These are phyloP conservation scores for Plenodomus lindquistii DNA, from an alignment of 2,329 filamentous ascomycete species.

Conservation along the genomic window DNA sequence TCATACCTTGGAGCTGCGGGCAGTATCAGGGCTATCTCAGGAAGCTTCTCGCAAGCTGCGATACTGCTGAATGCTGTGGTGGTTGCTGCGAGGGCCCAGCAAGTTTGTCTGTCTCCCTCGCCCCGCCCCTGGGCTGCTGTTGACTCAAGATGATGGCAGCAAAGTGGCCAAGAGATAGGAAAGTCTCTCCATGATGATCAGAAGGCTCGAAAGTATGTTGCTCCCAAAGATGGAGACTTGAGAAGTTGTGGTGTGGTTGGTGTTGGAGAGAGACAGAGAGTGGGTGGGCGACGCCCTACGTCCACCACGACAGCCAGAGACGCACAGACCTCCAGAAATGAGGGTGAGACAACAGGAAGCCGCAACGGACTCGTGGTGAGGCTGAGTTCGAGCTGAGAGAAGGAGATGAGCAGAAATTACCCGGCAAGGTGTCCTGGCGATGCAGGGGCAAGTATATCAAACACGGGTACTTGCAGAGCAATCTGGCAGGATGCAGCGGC, in stretches of 20 bases:
- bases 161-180: not conserved
- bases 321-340: slow-evolving; percentile 3
- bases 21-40: not conserved
- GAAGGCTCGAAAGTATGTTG: not conserved
- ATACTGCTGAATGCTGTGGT: not conserved
- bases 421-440: not conserved
- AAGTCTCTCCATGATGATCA: not conserved
- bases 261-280: not conserved
- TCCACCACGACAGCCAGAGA: not conserved
- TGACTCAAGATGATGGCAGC: not conserved
- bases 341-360: not conserved
- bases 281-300: not conserved
- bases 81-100: not conserved
- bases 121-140: not conserved
- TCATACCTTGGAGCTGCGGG: not conserved
- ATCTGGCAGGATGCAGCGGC: not conserved
- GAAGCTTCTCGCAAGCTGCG: not conserved
- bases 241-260: not conserved
- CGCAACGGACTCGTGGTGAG: not conserved
- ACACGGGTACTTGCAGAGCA: not conserved
- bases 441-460: not conserved
- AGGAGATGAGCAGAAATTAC: not conserved
- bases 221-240: not conserved
- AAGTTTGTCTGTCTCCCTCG: not conserved
- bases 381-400: not conserved